Evolutionary conservation across 768 basidiomycete genomes (phyloP).

Genomic region (Cystoderma amianthinum): DNA sequence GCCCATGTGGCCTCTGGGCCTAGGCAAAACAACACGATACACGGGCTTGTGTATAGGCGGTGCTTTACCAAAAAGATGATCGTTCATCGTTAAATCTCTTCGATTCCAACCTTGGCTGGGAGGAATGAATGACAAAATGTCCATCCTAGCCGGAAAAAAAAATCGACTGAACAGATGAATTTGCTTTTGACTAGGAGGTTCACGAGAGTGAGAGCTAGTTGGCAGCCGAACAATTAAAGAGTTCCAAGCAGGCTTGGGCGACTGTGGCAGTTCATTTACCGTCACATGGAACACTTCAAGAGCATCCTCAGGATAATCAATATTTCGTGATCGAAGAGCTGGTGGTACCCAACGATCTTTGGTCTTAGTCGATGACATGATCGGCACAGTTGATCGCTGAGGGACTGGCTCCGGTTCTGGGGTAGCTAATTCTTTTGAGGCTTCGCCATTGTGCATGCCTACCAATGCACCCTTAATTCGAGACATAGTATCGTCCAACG

Average conservation of each 20-base stretch:
- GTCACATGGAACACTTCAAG: conserved; percentile 41
- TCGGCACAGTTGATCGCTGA: conserved; percentile 10
- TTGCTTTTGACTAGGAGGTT: conserved; percentile 42
- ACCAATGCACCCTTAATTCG: conserved; percentile 78
- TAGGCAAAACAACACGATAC: conserved; percentile 36
- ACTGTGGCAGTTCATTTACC: conserved; percentile 36
- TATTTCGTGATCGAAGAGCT: conserved; percentile 32
- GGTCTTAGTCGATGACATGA: conserved; percentile 10
- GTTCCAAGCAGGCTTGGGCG: conserved; percentile 33
- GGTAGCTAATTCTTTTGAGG: conserved; percentile 18
- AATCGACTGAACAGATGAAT: conserved; percentile 32
- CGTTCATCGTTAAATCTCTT: conserved; percentile 57
- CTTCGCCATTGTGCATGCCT: conserved; percentile 50
- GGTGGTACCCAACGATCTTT: conserved; percentile 56
- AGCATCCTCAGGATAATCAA: conserved; percentile 26
- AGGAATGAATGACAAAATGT: conserved; percentile 67
- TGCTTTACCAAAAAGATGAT: conserved; percentile 52
- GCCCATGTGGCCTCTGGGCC: conserved; percentile 13
- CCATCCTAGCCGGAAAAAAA: conserved; percentile 41
- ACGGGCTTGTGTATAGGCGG: conserved; percentile 23
- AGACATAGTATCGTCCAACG: conserved; percentile 78
- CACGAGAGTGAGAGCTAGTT: conserved; percentile 27
- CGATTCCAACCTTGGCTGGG: conserved; percentile 59
- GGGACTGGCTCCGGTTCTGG: conserved; percentile 14
- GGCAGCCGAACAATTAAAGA: conserved; percentile 43